These are phyloP conservation scores for Xylaria hypoxylon DNA, from an alignment of 2,329 filamentous ascomycete species.

Conservation along the genomic window DNA sequence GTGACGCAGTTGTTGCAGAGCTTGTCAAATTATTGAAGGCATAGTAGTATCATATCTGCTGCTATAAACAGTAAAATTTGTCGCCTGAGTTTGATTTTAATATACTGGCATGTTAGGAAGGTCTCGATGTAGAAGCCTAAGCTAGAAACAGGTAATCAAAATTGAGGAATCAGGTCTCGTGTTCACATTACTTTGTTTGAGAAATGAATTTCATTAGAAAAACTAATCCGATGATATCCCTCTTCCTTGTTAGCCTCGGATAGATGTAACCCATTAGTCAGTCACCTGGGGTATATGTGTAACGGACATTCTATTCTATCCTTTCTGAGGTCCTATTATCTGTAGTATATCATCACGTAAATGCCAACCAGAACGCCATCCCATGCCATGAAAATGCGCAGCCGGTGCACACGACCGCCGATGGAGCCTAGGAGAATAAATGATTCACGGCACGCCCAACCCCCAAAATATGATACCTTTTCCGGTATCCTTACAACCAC, in stretches of 20 bases:
- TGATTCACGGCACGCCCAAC: neutral
- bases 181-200: neutral
- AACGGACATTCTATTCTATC: neutral
- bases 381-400: slow-evolving; percentile 18
- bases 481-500: neutral
- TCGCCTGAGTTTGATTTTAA: neutral
- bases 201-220: neutral
- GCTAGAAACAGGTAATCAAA: neutral
- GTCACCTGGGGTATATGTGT: no score
- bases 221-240: neutral
- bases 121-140: neutral
- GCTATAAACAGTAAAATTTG: neutral
- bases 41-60: slow-evolving; percentile 22
- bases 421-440: neutral
- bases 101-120: neutral
- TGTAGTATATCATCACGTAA: slow-evolving; percentile 8
- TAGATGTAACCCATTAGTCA: neutral
- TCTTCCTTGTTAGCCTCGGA: neutral
- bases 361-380: slow-evolving; percentile 19
- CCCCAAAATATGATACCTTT: neutral
- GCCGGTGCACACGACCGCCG: neutral
- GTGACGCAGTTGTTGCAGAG: slow-evolving; percentile 83
- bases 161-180: neutral
- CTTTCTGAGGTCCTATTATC: neutral
- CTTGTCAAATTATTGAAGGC: slow-evolving; percentile 74